Base-by-base conservation (phyloP, 2,329 filamentous ascomycete species). In the Nannizziopsis barbatae region DNA sequence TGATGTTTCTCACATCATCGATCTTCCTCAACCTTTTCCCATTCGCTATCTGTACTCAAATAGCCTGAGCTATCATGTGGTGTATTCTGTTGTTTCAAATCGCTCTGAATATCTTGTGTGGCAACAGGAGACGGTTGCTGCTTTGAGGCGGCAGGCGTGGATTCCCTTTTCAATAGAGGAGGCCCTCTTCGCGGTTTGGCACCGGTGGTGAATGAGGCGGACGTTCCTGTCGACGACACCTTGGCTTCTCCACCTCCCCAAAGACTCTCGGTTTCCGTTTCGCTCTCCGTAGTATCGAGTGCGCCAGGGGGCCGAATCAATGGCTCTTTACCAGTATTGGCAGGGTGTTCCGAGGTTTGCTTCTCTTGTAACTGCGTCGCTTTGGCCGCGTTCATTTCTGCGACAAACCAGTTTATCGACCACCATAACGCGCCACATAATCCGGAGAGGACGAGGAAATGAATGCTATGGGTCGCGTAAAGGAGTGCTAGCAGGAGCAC, bases 321-420 rank as follows among this genome's bases (percentile, higher is more conserved):
- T 2, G 43, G 14, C 3, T 45, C 42, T 15, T 49, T 45, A 18
- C 11, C 15, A 33, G 22, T 17, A 30, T 14, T 33, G 8, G 45
- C 14, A 41, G 45, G n/a, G 30, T 22, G 22, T n/a, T 46, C 43
- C 7, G 36, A 42, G n/a, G 22, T 35, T 30, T 35, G 44, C 32
- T 75, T 71, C 52, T 69, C 66, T 59, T 55, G 66, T 58, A 62
- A 59, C 54, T 71, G 65, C 54, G 65, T 72, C 14, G 71, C 71
- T 54, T 75, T 72, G 56, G 73, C 71, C 57, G 73, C 67, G 27
- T 65, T 62, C 45, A 82, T 65, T 61, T 82, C 90, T 40, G 70
- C 70, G 48, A 86, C 88, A 62, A 98, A 96, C 92, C 92, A 98
- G 75, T 96, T 96, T 70, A 96, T 89, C 50, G 84, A 80, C 72